Percentiles rank a stretch among this genome's conserved stretches.
Conservation (phyloP, 1,284 basidiomycete species). For the Austroboletus rostrupii region DNA sequence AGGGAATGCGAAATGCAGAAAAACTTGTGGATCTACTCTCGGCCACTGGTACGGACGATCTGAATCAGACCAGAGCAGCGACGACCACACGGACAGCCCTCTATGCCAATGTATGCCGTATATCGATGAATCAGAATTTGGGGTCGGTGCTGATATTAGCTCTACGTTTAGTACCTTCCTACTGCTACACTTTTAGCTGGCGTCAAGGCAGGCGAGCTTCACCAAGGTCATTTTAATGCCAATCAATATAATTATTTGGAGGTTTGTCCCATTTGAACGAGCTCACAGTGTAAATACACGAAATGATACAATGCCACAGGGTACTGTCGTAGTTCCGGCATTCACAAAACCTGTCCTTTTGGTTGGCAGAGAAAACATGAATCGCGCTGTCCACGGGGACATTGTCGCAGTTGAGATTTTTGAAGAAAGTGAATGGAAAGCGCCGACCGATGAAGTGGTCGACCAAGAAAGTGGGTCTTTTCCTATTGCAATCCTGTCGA, state of each 20-base stretch:
- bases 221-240: constrained; percentile 94
- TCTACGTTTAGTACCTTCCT: constrained; percentile 70
- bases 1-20: constrained; percentile 59
- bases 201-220: constrained; percentile 78
- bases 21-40: constrained; percentile 80
- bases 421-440: constrained; percentile 88
- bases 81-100: constrained; percentile 56
- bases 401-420: constrained; percentile 90
- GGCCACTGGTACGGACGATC: constrained; percentile 53
- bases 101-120: constrained; percentile 67
- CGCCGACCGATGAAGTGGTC: constrained; percentile 88
- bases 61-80: constrained; percentile 57
- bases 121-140: not conserved
- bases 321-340: constrained; percentile 72
- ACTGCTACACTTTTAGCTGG: constrained; percentile 75
- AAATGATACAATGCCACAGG: constrained; percentile 40
- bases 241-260: constrained; percentile 96
- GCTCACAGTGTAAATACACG: too few relatives aligned
- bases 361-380: constrained; percentile 91
- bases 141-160: not conserved
- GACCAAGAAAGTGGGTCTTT: constrained; percentile 75
- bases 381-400: constrained; percentile 92
- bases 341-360: constrained; percentile 82
- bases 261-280: constrained; percentile 36
- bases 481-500: not conserved